Evolutionary conservation across 192 early-diverging fungal species (phyloP), one percentile per base, ranked within the genome.

Genomic region (Dissophora globulifera): DNA sequence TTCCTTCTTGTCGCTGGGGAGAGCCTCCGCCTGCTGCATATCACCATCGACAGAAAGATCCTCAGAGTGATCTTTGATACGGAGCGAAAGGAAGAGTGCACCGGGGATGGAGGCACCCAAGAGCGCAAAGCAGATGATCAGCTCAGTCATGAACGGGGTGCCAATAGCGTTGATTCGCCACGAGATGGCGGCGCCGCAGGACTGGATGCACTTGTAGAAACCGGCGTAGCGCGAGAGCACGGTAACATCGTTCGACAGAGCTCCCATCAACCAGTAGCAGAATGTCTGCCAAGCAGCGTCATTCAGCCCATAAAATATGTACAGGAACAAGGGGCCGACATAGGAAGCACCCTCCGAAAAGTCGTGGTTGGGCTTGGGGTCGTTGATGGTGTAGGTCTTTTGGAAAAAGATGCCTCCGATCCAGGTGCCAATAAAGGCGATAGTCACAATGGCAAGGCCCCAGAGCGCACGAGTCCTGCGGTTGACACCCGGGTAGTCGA

Each of bases 191-290:
- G 74, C 85, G 16, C 85, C 91, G 53, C 85, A 85, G 63, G 88
- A 91, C 85, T 95, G 94, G 51, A 93, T 90, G 49, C 88, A 90
- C 86, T 94, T 95, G 90, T 95, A 95, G 82, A 90, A 94, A 4
- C 92, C 93, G 57, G 87, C 82, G 65, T 88, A 93, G 48, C 89
- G 89, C 23, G 92, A 83, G 53, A 88, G 74, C 60, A 81, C 79
- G 58, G 85, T 84, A 62, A 84, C 83, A 79, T 94, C 91, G 80
- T 94, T 94, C 9, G 92, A 88, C 50, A 93, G 80, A 31, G 91
- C 85, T 23, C 92, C 94, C 67, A 95, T 88, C 30, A 95, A 68
- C 92, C 92, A 95, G 87, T 95, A 94, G 19, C 56, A 49, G 50
- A 35, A 64, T 19, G 70, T 70, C 83, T 95, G 94, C 82, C 88